Evolutionary conservation across 108 stramenopile species (phyloP).

Genomic region (Fistulifera pelliculosa): DNA sequence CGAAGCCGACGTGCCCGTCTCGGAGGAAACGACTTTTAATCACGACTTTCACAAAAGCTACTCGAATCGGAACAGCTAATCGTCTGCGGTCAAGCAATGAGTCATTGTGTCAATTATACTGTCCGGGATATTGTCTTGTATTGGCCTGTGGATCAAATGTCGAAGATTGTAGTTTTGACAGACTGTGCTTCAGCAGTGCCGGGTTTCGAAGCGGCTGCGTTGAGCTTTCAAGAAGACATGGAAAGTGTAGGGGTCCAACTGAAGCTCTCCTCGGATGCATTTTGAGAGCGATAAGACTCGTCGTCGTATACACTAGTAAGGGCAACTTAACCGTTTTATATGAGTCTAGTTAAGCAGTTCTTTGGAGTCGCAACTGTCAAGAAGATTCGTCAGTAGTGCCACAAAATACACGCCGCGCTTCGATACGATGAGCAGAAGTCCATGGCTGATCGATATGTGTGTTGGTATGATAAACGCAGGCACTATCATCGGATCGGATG

Average conservation of each 20-base stretch:
- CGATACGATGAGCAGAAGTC: too few relatives aligned
- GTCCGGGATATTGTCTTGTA: slow-evolving; percentile 55
- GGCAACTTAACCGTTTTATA: too few relatives aligned
- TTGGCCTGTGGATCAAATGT: slow-evolving; percentile 35
- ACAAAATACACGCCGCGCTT: too few relatives aligned
- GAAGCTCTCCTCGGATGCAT: slow-evolving; percentile 10
- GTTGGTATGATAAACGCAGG: too few relatives aligned
- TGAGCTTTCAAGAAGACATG: slow-evolving; percentile 61
- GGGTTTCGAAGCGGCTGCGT: slow-evolving; percentile 72
- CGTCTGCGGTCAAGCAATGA: slow-evolving; percentile 89
- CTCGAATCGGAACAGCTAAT: slow-evolving; percentile 44
- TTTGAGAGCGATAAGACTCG: not conserved
- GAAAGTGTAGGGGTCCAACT: slow-evolving; percentile 33
- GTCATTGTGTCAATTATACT: slow-evolving; percentile 93
- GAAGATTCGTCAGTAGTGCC: too few relatives aligned
- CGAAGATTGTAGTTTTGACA: slow-evolving; percentile 50
- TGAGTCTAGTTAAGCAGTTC: too few relatives aligned
- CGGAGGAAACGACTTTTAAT: slow-evolving; percentile 15
- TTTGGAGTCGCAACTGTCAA: too few relatives aligned
- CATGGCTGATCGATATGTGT: too few relatives aligned
- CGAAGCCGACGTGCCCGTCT: slow-evolving; percentile 80
- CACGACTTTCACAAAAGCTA: slow-evolving; percentile 13
- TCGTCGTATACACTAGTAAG: too few relatives aligned
- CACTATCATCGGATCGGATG: too few relatives aligned
- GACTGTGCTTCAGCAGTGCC: slow-evolving; percentile 80